These are phyloP conservation scores for Ceratobasidium sp. DNA, from an alignment of 1,284 basidiomycete genomes.

Conservation along the genomic window DNA sequence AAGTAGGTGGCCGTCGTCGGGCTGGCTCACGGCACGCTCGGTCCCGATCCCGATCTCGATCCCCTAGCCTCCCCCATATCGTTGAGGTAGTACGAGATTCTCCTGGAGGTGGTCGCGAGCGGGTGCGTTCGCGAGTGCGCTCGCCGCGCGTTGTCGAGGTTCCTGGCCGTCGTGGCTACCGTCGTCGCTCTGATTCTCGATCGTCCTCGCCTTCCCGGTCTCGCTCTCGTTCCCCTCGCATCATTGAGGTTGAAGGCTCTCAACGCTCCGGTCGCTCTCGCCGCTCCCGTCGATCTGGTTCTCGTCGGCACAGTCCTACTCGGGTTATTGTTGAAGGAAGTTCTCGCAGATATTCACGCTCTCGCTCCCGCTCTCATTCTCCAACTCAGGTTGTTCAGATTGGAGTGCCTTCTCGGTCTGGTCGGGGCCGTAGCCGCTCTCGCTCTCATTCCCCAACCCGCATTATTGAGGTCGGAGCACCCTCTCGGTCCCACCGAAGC, in stretches of 20 bases:
- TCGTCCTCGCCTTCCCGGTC: not conserved
- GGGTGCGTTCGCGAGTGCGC: not conserved
- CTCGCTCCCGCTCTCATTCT: not conserved
- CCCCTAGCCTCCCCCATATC: conserved; percentile 7
- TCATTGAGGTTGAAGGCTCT: conserved; percentile 1
- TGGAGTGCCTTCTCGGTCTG: not conserved
- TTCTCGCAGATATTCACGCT: not conserved
- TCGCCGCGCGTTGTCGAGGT: conserved; percentile 17
- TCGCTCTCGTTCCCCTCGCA: not conserved
- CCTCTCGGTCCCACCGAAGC: not conserved
- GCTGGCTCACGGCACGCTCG: not conserved
- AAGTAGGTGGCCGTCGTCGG: not conserved
- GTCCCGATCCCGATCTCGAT: not conserved
- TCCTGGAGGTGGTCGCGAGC: not conserved
- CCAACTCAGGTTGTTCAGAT: conserved; percentile 3
- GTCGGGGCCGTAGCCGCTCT: not conserved
- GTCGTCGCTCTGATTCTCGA: not conserved
- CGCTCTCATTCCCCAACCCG: conserved; percentile 6
- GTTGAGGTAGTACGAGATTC: conserved; percentile 35
- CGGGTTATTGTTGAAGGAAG: not conserved
- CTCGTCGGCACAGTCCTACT: conserved; percentile 9
- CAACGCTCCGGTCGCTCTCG: not conserved
- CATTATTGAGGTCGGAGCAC: not conserved
- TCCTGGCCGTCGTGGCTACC: conserved; percentile 4
- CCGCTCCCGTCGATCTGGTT: not conserved